These are phyloP conservation scores for Lithospermum erythrorhizon DNA, from an alignment of 257 asterid species.

Conservation along the genomic window DNA sequence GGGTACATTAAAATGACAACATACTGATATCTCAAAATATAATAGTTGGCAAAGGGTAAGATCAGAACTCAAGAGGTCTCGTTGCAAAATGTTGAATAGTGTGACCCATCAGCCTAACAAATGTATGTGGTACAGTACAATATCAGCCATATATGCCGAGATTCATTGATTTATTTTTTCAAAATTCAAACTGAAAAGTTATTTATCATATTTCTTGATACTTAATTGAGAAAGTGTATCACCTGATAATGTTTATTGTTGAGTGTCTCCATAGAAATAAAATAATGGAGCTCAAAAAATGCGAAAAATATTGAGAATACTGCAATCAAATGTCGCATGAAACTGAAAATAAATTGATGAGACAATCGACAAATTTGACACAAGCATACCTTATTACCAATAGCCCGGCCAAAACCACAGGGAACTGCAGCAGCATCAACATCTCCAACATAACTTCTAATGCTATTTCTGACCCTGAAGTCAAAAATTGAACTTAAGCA, in stretches of 20 bases:
- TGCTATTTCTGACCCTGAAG: constrained; percentile 68
- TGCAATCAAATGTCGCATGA: background rate
- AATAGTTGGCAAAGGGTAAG: background rate
- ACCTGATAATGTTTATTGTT: too few species aligned
- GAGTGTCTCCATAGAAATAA: background rate
- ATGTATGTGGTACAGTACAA: too few species aligned
- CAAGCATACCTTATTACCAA: constrained; percentile 74
- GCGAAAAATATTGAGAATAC: background rate
- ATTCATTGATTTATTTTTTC: too few species aligned
- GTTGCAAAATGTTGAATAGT: too few species aligned
- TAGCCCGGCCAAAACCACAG: constrained; percentile 94
- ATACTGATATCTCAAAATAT: too few species aligned
- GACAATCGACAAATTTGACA: constrained; percentile 4
- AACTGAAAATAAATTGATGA: constrained; percentile 1
- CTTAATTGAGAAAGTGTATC: too few species aligned
- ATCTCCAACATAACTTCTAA: constrained; percentile 68
- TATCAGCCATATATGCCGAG: too few species aligned
- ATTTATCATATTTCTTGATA: too few species aligned
- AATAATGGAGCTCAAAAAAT: background rate
- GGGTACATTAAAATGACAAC: too few species aligned
- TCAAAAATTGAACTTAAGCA: constrained; percentile 1
- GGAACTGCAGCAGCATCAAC: constrained; percentile 97
- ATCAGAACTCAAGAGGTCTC: too few species aligned
- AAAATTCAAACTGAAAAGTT: background rate
- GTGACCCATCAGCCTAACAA: too few species aligned